A percentile compares a stretch with the other conserved stretches of the same genome.
These are phyloP conservation scores for Mrakia gelida DNA, from an alignment of 768 basidiomycete species.

Conservation along the genomic window DNA sequence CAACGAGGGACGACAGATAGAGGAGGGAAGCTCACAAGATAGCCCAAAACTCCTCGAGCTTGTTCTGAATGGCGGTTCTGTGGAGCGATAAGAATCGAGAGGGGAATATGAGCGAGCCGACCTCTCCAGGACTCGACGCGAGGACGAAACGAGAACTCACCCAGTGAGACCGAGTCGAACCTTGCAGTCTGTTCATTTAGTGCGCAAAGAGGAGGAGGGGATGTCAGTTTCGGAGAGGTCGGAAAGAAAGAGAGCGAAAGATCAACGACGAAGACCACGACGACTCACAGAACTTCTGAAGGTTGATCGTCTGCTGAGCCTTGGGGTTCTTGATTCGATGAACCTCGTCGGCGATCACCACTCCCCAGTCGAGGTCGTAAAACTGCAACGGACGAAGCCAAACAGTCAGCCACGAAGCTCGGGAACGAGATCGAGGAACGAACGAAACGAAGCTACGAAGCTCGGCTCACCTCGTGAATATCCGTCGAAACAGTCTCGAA, in stretches of 20 bases:
- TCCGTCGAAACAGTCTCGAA: slow-evolving; percentile 70
- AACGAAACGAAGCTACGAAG: too few relatives aligned
- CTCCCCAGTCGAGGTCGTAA: slow-evolving; percentile 28
- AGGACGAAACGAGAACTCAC: slow-evolving; percentile 41
- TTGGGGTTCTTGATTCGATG: slow-evolving; percentile 78
- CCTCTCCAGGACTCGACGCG: slow-evolving; percentile 39
- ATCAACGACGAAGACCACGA: too few relatives aligned
- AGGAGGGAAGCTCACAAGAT: slow-evolving; percentile 45
- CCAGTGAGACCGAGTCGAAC: slow-evolving; percentile 83
- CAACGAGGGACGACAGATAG: not conserved
- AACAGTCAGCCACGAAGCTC: too few relatives aligned
- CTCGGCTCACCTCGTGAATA: slow-evolving; percentile 64
- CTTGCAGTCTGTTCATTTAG: slow-evolving; percentile 57
- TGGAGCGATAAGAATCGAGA: not conserved
- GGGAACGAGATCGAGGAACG: too few relatives aligned
- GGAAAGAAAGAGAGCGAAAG: not conserved
- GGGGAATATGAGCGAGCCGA: not conserved
- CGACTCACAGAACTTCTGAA: slow-evolving; percentile 13
- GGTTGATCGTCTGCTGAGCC: slow-evolving; percentile 4
- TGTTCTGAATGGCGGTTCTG: slow-evolving; percentile 71
- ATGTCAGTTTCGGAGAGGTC: not conserved
- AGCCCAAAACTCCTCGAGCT: slow-evolving; percentile 85
- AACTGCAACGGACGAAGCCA: not conserved
- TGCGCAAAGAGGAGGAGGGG: slow-evolving; percentile 50
- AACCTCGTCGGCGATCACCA: slow-evolving; percentile 69